Conservation (phyloP, 1,284 basidiomycete genomes). For the Baeospora myosura region DNA sequence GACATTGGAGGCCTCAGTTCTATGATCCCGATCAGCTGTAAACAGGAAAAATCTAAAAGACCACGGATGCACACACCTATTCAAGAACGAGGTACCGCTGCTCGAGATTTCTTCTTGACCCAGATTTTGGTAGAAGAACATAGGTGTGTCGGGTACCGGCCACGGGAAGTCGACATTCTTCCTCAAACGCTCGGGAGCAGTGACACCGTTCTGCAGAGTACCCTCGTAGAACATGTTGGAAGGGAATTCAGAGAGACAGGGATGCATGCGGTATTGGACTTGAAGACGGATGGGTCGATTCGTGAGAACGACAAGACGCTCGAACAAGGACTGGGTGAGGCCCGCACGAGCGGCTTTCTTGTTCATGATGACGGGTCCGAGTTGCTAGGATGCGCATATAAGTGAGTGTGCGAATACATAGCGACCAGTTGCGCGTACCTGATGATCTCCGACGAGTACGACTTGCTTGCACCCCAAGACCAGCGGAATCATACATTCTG, state of each 20-base stretch:
- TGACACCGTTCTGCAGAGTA: slow-evolving; percentile 97
- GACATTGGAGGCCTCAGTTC: slow-evolving; percentile 97
- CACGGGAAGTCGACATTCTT: slow-evolving; percentile 99
- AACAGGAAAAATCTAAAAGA: slow-evolving; percentile 7
- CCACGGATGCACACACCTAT: slow-evolving; percentile 49
- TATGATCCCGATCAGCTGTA: slow-evolving; percentile 21
- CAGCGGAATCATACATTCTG: slow-evolving; percentile 98
- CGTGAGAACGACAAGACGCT: slow-evolving; percentile 90
- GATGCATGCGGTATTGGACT: slow-evolving; percentile 99
- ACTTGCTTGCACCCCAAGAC: slow-evolving; percentile 98
- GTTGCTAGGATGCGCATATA: slow-evolving; percentile 53
- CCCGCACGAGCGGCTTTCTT: slow-evolving; percentile 98
- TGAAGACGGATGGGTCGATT: slow-evolving; percentile 97
- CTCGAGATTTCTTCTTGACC: slow-evolving; percentile 99
- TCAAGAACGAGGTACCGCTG: slow-evolving; percentile 97
- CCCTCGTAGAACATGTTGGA: slow-evolving; percentile 99
- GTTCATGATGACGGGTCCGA: slow-evolving; percentile 99
- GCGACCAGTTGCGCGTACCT: slow-evolving; percentile 30
- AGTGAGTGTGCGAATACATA: slow-evolving; percentile 1
- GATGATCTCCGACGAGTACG: slow-evolving; percentile 96
- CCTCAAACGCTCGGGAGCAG: slow-evolving; percentile 91
- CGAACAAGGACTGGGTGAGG: slow-evolving; percentile 95
- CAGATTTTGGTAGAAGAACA: slow-evolving; percentile 99
- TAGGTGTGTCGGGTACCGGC: slow-evolving; percentile 95
- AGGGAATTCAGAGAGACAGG: slow-evolving; percentile 97